Base-by-base conservation (phyloP, 305 asterid species). In the Salvia sclarea region DNA sequence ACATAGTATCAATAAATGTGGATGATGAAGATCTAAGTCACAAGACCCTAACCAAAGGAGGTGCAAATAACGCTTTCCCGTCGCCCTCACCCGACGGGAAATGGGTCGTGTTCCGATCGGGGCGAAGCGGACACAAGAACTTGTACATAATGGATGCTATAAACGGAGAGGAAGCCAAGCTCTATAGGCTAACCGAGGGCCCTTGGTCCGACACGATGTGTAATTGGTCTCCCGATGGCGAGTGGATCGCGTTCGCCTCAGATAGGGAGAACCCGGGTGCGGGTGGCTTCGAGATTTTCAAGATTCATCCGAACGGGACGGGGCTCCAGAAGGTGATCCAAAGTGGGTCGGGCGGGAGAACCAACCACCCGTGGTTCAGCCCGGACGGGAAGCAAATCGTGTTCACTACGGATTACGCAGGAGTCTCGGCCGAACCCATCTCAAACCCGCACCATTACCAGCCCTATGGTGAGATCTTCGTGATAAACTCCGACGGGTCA, bases 181-280 rank as follows among this genome's bases (percentile, higher is more conserved):
- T 92, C 6, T 31, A 70, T 47, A 73, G 75, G 74, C 73, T 92
- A 35, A 88, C 97, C 0, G 82, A 84, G 8, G 96, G 97, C 8
- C 77, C 92, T 0, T 92, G 98, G 97, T 75, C 88, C 0, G 98
- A 92, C 71, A 92, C 98, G 1, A 92, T 92, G 98, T 78, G 95
- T 60, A 89, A 79, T 44, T 92, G 98, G 98, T 92, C 98, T 0
- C 98, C 97, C 0, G 84, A 88, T 48, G 97, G 93, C 0, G 86
- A 89, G 21, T 89, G 98, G 97, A 92, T 92, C 0, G 90, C 81
- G 0, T 92, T 92, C 10, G 84, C 98, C 1, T 92, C 98, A 0
- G 98, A 92, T 49, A 64, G 97, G 75, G 90, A 80, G 60, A 66
- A 81, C 58, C 97, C 96, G 1, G 95, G 96, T 48, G 76, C 90